These are phyloP conservation scores for Aegilops longissima DNA, from an alignment of 176 grass and related monocot genomes.

Conservation along the genomic window DNA sequence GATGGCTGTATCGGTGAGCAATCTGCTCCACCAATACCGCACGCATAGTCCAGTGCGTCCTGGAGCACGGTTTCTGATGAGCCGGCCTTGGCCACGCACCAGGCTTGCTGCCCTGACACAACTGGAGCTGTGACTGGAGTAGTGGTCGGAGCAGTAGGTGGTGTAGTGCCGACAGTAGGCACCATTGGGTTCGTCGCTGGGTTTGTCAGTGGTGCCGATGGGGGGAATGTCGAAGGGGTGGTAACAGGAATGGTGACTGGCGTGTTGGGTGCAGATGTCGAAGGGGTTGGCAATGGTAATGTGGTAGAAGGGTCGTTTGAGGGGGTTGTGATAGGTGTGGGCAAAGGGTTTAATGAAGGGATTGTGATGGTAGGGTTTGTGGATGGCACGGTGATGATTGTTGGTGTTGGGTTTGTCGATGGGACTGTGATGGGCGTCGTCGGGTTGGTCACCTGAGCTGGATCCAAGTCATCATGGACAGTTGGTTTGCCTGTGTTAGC, in stretches of 20 bases:
- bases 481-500: slow-evolving; percentile 26
- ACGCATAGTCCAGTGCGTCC: slow-evolving; percentile 77
- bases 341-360: slow-evolving; percentile 65
- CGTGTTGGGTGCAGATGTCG: slow-evolving; percentile 34
- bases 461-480: slow-evolving; percentile 33
- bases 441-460: slow-evolving; percentile 34
- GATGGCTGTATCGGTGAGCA: slow-evolving; percentile 68
- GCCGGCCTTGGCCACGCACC: slow-evolving; percentile 71
- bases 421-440: slow-evolving; percentile 42
- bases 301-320: slow-evolving; percentile 38
- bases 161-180: slow-evolving; percentile 10
- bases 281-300: slow-evolving; percentile 51
- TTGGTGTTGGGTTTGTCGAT: slow-evolving; percentile 41
- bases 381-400: slow-evolving; percentile 54
- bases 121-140: slow-evolving; percentile 37
- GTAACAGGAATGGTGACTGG: slow-evolving; percentile 52
- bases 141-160: slow-evolving; percentile 21
- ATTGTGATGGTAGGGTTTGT: slow-evolving; percentile 64
- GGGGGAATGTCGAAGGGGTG: slow-evolving; percentile 40
- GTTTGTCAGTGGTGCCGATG: slow-evolving; percentile 44
- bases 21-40: slow-evolving; percentile 61
- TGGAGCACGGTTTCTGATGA: slow-evolving; percentile 40
- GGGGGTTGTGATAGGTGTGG: slow-evolving; percentile 52
- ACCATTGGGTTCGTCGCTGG: slow-evolving; percentile 35
- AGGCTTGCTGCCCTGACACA: slow-evolving; percentile 50